These are phyloP conservation scores for Achlya hypogyna DNA, from an alignment of 352 stramenopile genomes.

Conservation along the genomic window DNA sequence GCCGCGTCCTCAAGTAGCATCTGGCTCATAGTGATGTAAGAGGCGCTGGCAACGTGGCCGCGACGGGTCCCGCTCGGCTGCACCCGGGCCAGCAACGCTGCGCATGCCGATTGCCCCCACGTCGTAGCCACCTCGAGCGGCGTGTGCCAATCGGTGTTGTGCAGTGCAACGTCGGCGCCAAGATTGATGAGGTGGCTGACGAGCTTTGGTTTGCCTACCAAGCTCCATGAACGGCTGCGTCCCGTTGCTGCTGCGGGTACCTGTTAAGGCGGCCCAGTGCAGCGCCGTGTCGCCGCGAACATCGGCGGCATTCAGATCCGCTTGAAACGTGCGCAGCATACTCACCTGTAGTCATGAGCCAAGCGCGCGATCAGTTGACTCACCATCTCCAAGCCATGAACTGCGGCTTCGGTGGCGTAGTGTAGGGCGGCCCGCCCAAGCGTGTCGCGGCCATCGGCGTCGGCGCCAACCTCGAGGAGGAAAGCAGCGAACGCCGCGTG, in stretches of 20 bases:
- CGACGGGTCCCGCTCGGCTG: too few species aligned
- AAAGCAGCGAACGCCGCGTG: not conserved
- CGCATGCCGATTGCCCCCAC: not conserved
- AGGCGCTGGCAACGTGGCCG: too few species aligned
- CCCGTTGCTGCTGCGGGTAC: not conserved
- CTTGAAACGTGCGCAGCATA: constrained; percentile 1
- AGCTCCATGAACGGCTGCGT: not conserved
- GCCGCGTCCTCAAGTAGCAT: too few species aligned
- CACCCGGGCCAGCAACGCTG: not conserved
- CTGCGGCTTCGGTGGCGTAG: not conserved
- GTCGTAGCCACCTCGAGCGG: not conserved
- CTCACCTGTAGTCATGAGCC: not conserved
- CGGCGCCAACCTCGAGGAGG: constrained; percentile 18
- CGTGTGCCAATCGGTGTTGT: constrained; percentile 11
- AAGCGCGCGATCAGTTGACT: not conserved
- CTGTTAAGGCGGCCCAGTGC: not conserved
- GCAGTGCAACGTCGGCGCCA: not conserved
- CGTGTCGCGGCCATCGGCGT: constrained; percentile 6
- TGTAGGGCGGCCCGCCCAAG: constrained; percentile 15
- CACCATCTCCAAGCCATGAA: constrained; percentile 7
- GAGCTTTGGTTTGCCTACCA: constrained; percentile 1
- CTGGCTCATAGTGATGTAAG: too few species aligned
- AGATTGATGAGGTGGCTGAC: constrained; percentile 6
- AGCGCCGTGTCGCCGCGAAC: not conserved
- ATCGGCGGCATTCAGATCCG: constrained; percentile 1